phyloP scores from a whole-genome alignment of 2,329 filamentous ascomycete species.

The Trichoderma sp. region DNA sequence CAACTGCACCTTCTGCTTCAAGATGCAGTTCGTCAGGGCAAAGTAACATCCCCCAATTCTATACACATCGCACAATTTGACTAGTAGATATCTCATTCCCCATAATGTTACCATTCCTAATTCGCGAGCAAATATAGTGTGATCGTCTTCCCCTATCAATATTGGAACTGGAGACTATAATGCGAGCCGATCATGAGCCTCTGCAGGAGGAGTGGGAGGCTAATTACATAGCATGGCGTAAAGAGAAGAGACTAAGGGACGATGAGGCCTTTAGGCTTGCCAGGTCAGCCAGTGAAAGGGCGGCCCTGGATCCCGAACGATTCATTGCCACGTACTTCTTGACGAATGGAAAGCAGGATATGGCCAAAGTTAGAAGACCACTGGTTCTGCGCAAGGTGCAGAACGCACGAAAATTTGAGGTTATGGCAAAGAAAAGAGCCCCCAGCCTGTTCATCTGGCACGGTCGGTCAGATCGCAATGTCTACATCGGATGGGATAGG shows the following conservation, averaged over 20 bases:
- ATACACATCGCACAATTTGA: neutral
- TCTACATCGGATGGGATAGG: neutral
- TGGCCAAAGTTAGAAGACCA: neutral
- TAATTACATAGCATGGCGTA: neutral
- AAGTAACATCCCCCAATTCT: neutral
- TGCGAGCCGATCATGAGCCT: constrained; percentile 17
- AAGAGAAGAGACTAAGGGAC: neutral
- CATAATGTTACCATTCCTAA: neutral
- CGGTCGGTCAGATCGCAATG: neutral
- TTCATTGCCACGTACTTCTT: neutral
- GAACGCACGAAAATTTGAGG: neutral
- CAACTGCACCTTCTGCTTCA: neutral
- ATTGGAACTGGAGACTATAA: constrained; percentile 2
- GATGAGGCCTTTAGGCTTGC: neutral
- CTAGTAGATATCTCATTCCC: neutral
- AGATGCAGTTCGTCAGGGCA: neutral
- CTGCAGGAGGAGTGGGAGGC: neutral
- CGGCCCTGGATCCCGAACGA: neutral
- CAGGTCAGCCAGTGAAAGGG: neutral
- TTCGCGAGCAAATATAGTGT: neutral
- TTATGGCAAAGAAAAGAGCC: neutral
- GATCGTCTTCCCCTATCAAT: neutral
- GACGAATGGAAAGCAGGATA: neutral
- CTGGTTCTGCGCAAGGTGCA: neutral
- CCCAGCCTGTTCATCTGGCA: neutral